A percentile compares a stretch with the other conserved stretches of the same genome.
phyloP scores from a whole-genome alignment of 208 protist species.

The Leishmania amazonensis region DNA sequence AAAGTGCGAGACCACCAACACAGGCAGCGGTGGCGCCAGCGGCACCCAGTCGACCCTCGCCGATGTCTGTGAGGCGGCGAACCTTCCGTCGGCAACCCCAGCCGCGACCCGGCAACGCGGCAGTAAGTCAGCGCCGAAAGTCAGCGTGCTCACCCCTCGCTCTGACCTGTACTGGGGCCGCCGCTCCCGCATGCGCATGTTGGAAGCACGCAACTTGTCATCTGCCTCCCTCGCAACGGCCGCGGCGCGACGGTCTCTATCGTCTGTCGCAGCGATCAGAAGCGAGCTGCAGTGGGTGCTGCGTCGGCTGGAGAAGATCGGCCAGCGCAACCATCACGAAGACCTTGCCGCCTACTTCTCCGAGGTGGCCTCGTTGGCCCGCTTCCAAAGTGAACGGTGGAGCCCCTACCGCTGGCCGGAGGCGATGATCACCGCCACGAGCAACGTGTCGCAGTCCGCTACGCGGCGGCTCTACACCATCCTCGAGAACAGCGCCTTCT shows the following conservation, averaged over 20 bases:
- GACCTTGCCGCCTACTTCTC: constrained; percentile 57
- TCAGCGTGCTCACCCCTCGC: constrained; percentile 4
- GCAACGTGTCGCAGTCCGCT: constrained; percentile 9
- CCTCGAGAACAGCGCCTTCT: constrained; percentile 18
- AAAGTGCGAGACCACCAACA: background rate
- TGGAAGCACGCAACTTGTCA: constrained; percentile 17
- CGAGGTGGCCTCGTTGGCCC: constrained; percentile 26
- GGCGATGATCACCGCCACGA: constrained; percentile 25
- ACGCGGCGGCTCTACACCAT: constrained; percentile 11
- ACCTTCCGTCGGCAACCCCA: background rate
- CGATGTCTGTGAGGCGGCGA: background rate
- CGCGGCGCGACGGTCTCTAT: constrained; percentile 2
- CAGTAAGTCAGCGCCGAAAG: background rate
- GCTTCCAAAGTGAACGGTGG: constrained; percentile 31
- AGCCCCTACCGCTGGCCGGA: constrained; percentile 28
- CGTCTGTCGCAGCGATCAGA: constrained; percentile 7
- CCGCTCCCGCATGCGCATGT: constrained; percentile 21
- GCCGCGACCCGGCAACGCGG: background rate
- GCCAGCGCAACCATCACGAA: constrained; percentile 30
- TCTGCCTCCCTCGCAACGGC: background rate
- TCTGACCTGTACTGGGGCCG: constrained; percentile 36
- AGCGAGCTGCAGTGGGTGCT: constrained; percentile 26
- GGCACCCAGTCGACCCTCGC: background rate
- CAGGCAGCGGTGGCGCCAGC: background rate
- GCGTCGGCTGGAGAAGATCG: constrained; percentile 30